A percentile compares a stretch with the other conserved stretches of the same genome.
These are phyloP conservation scores for Fusarium solani-melongenae DNA, from an alignment of 2,329 filamentous ascomycete species.

Conservation along the genomic window DNA sequence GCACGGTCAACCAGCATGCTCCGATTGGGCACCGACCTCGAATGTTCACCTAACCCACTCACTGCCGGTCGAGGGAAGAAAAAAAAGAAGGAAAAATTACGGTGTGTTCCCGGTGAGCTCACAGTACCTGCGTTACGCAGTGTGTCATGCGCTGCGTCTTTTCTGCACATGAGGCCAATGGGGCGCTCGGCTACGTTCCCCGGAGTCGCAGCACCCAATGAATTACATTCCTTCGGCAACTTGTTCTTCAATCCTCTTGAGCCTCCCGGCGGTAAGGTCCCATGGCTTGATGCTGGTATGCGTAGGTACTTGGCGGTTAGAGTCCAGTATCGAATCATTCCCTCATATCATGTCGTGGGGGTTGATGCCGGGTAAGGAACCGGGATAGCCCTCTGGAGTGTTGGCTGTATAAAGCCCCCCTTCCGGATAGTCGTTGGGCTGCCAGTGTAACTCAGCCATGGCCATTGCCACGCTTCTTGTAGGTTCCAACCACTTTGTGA, in stretches of 20 bases:
- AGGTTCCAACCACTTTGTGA: not conserved
- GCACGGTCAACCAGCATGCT: not conserved
- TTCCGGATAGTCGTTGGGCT: not conserved
- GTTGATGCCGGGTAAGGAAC: not conserved
- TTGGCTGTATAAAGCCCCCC: not conserved
- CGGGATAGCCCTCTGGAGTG: not conserved
- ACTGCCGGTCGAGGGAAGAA: not conserved
- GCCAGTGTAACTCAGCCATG: not conserved
- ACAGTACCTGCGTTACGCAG: conserved; percentile 5
- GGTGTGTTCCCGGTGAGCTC: not conserved
- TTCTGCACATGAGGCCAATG: not conserved
- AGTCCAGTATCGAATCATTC: not conserved
- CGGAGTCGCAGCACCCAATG: not conserved
- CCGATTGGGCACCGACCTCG: conserved; percentile 11
- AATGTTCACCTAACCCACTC: not conserved
- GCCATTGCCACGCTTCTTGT: not conserved
- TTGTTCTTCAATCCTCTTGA: not conserved
- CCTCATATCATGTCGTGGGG: conserved; percentile 1
- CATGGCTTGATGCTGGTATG: not conserved
- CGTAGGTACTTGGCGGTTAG: not conserved
- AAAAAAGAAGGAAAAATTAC: not conserved
- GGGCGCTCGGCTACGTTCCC: not conserved
- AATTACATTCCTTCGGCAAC: not conserved
- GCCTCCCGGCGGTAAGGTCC: not conserved
- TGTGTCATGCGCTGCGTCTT: conserved; percentile 1